Base-by-base conservation (phyloP, 306 rosid genomes). In the Quercus suber region DNA sequence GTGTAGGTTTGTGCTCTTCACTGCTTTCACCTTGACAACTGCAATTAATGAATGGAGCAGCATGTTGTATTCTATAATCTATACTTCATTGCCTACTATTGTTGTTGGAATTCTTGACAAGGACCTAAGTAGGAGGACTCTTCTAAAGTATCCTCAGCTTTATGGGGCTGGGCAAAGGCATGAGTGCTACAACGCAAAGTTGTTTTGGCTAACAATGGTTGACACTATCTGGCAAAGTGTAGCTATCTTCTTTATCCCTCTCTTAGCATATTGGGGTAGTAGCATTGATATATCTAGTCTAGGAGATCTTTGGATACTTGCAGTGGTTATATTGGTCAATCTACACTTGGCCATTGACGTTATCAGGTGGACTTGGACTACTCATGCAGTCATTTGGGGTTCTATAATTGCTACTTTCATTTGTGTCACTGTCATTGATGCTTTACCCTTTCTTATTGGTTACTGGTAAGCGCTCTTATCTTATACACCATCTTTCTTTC, bases 171-270 rank as follows among this genome's bases (percentile, higher is more conserved):
- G 99, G 31, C 94, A 89, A 60, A 93, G 97, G 83, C 80, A 91
- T 13, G 97, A 95, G 80, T 82, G 93, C 70, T 95, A 95, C 90
- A 95, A 95, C 91, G 80, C 88, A 55, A 82, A 81, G 43, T 72
- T 95, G 73, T 95, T 95, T 86, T 95, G 98, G 96, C 35, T 88
- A 69, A 83, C 93, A 55, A 86, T 95, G 82, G 60, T 71, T 0
- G 99, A 95, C 89, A 95, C 99, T 10, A 51, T 95, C 75, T 95
- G 98, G 98, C 99, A 95, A 90, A 95, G 99, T 81, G 25, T 82
- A 31, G 89, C 79, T 23, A 77, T 93, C 81, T 95, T 93, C 89
- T 95, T 87, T 69, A 70, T 73, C 81, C 96, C 99, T 74, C 89
- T 90, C 61, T 27, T 91, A 2, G 96, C 98, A 27, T 91, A 89